Conservation (phyloP, 2,329 filamentous ascomycete species). For the Fusarium lyarnte region DNA sequence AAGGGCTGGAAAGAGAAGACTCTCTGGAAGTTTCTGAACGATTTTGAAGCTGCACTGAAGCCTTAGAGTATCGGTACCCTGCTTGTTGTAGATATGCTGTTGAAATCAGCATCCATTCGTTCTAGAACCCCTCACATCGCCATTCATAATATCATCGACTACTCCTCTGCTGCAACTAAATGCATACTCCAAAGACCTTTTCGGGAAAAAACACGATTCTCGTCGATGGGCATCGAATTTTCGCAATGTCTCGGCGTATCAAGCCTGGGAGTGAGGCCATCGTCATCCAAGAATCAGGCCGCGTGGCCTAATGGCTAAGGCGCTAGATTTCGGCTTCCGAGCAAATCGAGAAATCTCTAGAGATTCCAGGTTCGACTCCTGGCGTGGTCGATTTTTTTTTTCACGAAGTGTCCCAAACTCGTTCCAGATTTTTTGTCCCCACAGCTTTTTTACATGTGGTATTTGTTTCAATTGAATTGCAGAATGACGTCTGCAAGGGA, state of each 20-base stretch:
- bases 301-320: slow-evolving; percentile 30
- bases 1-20: slow-evolving; percentile 11
- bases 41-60: neutral
- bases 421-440: no score
- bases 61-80: no score
- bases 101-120: no score
- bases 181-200: no score
- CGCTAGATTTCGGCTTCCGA: slow-evolving; percentile 21
- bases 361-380: slow-evolving; percentile 28
- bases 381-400: slow-evolving; percentile 27
- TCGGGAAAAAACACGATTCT: no score
- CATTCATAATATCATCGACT: neutral
- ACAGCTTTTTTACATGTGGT: no score
- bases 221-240: no score
- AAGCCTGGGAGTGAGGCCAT: accelerated
- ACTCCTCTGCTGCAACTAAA: no score
- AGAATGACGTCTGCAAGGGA: neutral
- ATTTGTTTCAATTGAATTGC: neutral
- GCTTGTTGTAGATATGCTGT: no score
- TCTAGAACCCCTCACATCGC: no score
- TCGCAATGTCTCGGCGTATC: accelerated
- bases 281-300: neutral
- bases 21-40: slow-evolving; percentile 7
- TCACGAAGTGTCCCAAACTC: no score
- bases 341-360: slow-evolving; percentile 10